Percentiles rank a stretch among this genome's conserved stretches.
Conservation (phyloP, 2,329 filamentous ascomycete species). For the Pyrenochaeta sp. region DNA sequence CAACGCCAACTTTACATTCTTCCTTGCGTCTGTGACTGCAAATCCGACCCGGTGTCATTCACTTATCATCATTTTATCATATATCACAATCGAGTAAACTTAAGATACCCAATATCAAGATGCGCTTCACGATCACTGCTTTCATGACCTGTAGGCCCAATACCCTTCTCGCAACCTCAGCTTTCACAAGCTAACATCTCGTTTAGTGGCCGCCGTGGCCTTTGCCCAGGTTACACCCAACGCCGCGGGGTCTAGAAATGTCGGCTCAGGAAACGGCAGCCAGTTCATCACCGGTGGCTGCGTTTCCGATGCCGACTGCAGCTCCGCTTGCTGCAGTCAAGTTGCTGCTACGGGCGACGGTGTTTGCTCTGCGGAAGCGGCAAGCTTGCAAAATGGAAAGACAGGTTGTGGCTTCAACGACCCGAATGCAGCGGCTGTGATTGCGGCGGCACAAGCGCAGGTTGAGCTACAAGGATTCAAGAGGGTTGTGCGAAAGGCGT, state of each 20-base stretch:
- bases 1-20: conserved; percentile 12
- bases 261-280: conserved; percentile 34
- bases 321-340: conserved; percentile 36
- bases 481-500: conserved; percentile 26
- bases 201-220: conserved; percentile 22
- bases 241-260: conserved; percentile 35
- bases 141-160: conserved; percentile 16
- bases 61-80: conserved; percentile 21
- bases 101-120: conserved; percentile 11
- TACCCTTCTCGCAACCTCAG: conserved; percentile 9
- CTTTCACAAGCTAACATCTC: neutral
- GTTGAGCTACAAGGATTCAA: conserved; percentile 40
- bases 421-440: conserved; percentile 36
- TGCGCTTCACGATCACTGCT: conserved; percentile 28
- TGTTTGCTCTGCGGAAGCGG: conserved; percentile 40
- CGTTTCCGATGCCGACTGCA: conserved; percentile 39
- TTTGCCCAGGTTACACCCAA: conserved; percentile 36
- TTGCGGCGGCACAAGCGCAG: conserved; percentile 41
- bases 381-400: conserved; percentile 40
- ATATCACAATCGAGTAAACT: conserved; percentile 1
- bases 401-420: conserved; percentile 41
- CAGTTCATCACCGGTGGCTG: conserved; percentile 46
- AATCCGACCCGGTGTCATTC: conserved; percentile 41
- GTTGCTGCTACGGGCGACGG: conserved; percentile 29
- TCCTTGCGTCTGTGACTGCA: conserved; percentile 42